Conservation (phyloP, 2,329 filamentous ascomycete genomes). For the Penicillium corylophilum region DNA sequence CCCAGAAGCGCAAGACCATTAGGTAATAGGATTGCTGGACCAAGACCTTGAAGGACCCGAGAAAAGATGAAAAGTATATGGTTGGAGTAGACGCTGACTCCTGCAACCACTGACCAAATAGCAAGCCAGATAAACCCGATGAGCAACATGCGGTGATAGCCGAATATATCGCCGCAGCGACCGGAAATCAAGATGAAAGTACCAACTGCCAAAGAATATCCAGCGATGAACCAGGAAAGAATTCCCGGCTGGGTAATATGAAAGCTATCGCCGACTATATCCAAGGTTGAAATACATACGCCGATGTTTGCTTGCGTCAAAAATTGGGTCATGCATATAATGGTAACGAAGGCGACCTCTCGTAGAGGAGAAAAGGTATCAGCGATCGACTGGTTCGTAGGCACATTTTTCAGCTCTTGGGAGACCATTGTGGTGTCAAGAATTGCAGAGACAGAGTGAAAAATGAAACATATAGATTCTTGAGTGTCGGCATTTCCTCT, state of each 20-base stretch:
- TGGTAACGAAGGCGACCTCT: conserved; percentile 35
- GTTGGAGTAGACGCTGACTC: conserved; percentile 40
- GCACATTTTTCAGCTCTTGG: conserved; percentile 6
- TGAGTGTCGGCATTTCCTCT: too few species aligned
- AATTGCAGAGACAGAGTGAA: too few species aligned
- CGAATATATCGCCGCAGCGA: conserved; percentile 39
- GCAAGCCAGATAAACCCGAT: conserved; percentile 38
- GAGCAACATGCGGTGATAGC: conserved; percentile 37
- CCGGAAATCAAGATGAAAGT: conserved; percentile 42
- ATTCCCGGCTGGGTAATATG: conserved; percentile 43
- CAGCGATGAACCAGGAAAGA: conserved; percentile 59
- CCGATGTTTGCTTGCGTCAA: conserved; percentile 52
- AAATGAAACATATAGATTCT: too few species aligned
- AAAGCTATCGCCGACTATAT: conserved; percentile 51
- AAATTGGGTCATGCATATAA: conserved; percentile 40
- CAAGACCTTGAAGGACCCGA: conserved; percentile 57
- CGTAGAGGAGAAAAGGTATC: conserved; percentile 22
- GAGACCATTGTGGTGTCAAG: too few species aligned
- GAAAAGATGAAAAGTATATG: conserved; percentile 52
- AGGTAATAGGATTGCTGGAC: conserved; percentile 62
- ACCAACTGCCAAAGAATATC: conserved; percentile 52
- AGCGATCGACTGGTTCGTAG: conserved; percentile 20
- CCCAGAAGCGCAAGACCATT: conserved; percentile 65
- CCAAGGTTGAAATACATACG: conserved; percentile 50
- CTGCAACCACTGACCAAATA: conserved; percentile 38